Conservation (phyloP, 768 basidiomycete genomes). For the Phanerochaete sordida region DNA sequence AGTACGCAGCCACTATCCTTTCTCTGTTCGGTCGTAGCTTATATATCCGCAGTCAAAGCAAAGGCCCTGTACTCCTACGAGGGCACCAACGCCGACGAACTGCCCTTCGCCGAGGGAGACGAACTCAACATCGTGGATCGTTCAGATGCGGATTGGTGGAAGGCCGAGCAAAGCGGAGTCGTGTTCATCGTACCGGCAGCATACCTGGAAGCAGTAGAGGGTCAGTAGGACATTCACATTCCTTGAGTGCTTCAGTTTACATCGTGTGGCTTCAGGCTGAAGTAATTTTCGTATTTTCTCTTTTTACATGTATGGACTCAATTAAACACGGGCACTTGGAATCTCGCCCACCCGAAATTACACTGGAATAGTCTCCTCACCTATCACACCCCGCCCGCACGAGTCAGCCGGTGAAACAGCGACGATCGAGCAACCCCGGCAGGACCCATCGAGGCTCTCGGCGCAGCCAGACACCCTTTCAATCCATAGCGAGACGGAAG, state of each 20-base stretch:
- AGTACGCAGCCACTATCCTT: slow-evolving; percentile 42
- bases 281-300: slow-evolving; percentile 58
- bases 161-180: slow-evolving; percentile 81
- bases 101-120: slow-evolving; percentile 85
- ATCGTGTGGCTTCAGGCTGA: slow-evolving; percentile 70
- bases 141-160: slow-evolving; percentile 93
- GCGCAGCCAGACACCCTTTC: slow-evolving; percentile 2
- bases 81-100: slow-evolving; percentile 69
- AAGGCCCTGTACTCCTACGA: slow-evolving; percentile 80
- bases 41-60: slow-evolving; percentile 49
- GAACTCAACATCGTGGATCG: slow-evolving; percentile 74
- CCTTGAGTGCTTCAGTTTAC: slow-evolving; percentile 61
- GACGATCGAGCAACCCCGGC: neutral
- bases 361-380: slow-evolving; percentile 11
- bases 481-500: neutral
- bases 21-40: slow-evolving; percentile 2
- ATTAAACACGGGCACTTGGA: slow-evolving; percentile 14
- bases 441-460: neutral
- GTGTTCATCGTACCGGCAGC: slow-evolving; percentile 91
- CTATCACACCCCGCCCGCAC: slow-evolving; percentile 7
- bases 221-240: slow-evolving; percentile 68
- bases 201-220: slow-evolving; percentile 82
- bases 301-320: slow-evolving; percentile 30
- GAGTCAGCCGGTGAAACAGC: neutral
- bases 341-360: slow-evolving; percentile 5